phyloP scores from a whole-genome alignment of 768 basidiomycete species.

The Botryobasidium botryosum region DNA sequence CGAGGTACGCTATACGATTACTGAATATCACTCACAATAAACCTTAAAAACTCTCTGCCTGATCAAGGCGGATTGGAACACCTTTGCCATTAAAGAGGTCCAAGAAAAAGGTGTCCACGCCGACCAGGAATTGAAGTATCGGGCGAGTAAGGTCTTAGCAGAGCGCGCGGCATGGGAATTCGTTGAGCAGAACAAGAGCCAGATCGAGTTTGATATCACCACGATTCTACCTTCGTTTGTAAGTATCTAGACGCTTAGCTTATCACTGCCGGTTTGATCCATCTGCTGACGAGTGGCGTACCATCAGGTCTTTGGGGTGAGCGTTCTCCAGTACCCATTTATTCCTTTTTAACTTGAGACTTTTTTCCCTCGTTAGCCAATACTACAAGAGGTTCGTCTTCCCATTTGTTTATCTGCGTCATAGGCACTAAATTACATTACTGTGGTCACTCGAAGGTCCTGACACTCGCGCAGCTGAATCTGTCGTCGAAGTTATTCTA shows the following conservation, averaged over 20 bases:
- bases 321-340: no score
- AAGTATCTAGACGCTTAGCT: background rate
- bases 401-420: no score
- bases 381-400: no score
- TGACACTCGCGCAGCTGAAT: no score
- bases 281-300: no score
- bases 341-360: no score
- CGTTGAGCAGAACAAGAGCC: slow-evolving; percentile 24
- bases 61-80: slow-evolving; percentile 46
- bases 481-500: no score
- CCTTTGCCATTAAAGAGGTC: slow-evolving; percentile 27
- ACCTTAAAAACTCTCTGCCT: slow-evolving; percentile 23
- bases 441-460: no score
- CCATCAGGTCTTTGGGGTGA: no score
- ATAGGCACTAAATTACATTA: no score
- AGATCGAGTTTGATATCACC: slow-evolving; percentile 33
- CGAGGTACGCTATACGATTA: slow-evolving; percentile 2
- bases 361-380: no score
- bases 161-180: slow-evolving; percentile 44
- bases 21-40: slow-evolving; percentile 13
- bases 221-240: slow-evolving; percentile 36
- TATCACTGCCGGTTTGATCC: no score
- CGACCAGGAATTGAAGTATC: slow-evolving; percentile 29
- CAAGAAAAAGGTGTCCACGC: slow-evolving; percentile 34
- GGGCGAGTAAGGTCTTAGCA: slow-evolving; percentile 45